phyloP scores from a whole-genome alignment of 768 basidiomycete species.

The Chalciporus piperatus region DNA sequence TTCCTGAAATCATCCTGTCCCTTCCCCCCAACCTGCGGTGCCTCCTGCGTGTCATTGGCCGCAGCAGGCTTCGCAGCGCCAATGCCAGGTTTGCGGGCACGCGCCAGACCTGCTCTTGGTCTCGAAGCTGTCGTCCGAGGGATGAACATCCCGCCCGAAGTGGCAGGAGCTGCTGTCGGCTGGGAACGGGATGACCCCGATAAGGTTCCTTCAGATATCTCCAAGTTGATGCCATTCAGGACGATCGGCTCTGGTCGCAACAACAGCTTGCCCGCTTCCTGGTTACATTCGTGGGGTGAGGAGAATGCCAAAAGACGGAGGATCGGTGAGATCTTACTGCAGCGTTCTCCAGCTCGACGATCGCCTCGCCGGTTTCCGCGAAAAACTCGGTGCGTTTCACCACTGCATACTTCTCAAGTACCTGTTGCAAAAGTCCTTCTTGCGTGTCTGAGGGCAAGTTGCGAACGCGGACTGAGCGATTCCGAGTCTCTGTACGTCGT shows the following conservation, averaged over 20 bases:
- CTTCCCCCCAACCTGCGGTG: slow-evolving; percentile 17
- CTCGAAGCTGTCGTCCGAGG: slow-evolving; percentile 64
- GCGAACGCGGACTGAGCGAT: slow-evolving; percentile 71
- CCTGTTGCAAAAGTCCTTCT: slow-evolving; percentile 90
- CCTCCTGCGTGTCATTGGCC: slow-evolving; percentile 5
- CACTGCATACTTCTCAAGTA: slow-evolving; percentile 70
- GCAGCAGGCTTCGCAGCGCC: slow-evolving; percentile 18
- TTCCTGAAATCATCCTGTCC: slow-evolving; percentile 84
- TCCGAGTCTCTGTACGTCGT: slow-evolving; percentile 53
- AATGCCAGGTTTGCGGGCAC: slow-evolving; percentile 41
- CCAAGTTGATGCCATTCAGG: slow-evolving; percentile 60
- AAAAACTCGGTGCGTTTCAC: slow-evolving; percentile 79
- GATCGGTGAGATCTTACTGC: slow-evolving; percentile 45
- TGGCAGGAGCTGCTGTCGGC: slow-evolving; percentile 35
- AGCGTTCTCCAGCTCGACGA: slow-evolving; percentile 62
- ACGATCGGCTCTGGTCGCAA: slow-evolving; percentile 68
- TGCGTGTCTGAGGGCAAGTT: slow-evolving; percentile 76
- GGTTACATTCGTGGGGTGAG: slow-evolving; percentile 1
- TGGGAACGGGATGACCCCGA: slow-evolving; percentile 31
- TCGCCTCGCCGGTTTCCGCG: slow-evolving; percentile 53
- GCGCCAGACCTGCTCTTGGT: slow-evolving; percentile 71
- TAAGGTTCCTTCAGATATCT: slow-evolving; percentile 54
- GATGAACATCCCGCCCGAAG: slow-evolving; percentile 55
- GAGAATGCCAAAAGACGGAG: not conserved
- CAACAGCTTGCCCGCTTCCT: slow-evolving; percentile 85